Conservation (phyloP, 2,329 filamentous ascomycete genomes). For the Aspergillus udagawae region DNA sequence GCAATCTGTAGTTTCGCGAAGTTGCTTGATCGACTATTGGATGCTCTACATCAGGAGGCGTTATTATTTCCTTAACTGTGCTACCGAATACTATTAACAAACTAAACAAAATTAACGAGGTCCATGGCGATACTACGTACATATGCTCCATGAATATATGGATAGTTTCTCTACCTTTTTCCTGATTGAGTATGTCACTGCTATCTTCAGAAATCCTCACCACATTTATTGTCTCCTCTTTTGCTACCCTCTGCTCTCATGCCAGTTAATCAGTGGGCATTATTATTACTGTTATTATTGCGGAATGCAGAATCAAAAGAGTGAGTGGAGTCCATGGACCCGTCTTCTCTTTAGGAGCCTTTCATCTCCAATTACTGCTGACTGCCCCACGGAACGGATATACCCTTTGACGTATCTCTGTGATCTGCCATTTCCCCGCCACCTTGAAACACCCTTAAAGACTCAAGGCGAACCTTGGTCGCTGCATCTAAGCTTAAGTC, state of each 20-base stretch:
- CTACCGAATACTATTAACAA: background rate
- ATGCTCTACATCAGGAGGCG: background rate
- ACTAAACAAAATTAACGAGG: background rate
- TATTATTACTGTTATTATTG: constrained; percentile 4
- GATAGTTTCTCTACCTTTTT: background rate
- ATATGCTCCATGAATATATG: too few species aligned
- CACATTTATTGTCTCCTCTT: background rate
- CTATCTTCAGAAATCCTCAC: background rate
- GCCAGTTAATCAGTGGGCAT: background rate
- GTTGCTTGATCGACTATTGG: background rate
- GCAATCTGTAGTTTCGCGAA: background rate
- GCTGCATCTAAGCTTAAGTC: constrained; percentile 2
- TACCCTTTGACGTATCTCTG: constrained; percentile 31
- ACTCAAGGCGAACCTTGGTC: constrained; percentile 28
- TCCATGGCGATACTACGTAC: background rate
- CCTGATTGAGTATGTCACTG: background rate
- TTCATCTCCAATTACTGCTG: constrained; percentile 9
- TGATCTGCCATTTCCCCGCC: constrained; percentile 30
- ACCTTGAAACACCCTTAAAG: constrained; percentile 27
- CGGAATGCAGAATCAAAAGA: constrained; percentile 1
- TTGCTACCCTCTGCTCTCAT: background rate
- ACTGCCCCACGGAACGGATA: constrained; percentile 26
- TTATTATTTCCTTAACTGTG: background rate
- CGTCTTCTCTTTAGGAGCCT: constrained; percentile 9
- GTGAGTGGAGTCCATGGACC: constrained; percentile 10